Conservation (phyloP, 2,329 filamentous ascomycete species). For the Colletotrichum echinochloae region DNA sequence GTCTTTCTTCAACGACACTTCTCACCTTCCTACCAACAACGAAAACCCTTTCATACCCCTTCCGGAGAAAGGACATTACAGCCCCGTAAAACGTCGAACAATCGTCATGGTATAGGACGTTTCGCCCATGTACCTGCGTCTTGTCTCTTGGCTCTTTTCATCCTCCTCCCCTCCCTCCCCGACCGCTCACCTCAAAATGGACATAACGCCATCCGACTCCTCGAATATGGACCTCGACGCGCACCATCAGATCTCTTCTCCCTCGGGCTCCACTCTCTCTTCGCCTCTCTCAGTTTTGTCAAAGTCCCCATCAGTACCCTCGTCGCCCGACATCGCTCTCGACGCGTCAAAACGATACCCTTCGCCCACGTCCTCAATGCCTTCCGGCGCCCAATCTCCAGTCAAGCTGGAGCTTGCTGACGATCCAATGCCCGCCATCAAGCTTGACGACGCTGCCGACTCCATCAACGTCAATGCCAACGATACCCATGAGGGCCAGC, state of each 20-base stretch:
- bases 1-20: constrained; percentile 42
- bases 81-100: constrained; percentile 18
- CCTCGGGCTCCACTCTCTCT: constrained; percentile 57
- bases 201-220: constrained; percentile 23
- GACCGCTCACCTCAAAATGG: constrained; percentile 33
- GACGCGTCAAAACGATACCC: constrained; percentile 62
- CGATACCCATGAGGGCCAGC: constrained; percentile 74
- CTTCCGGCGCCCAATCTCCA: constrained; percentile 65
- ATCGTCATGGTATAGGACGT: constrained; percentile 39
- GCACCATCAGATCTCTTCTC: constrained; percentile 25
- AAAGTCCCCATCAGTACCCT: constrained; percentile 63
- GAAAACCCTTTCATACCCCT: constrained; percentile 37
- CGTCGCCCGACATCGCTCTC: constrained; percentile 53
- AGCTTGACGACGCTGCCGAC: constrained; percentile 43
- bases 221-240: constrained; percentile 38
- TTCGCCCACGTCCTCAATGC: constrained; percentile 58
- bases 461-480: constrained; percentile 44
- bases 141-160: constrained; percentile 18
- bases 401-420: constrained; percentile 57
- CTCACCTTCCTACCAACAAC: constrained; percentile 29
- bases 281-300: constrained; percentile 68
- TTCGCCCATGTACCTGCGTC: constrained; percentile 32
- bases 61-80: constrained; percentile 25
- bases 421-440: constrained; percentile 46
- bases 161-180: constrained; percentile 22